A percentile compares a stretch with the other conserved stretches of the same genome.
phyloP scores from a whole-genome alignment of 306 rosid species.

The Cajanus cajan region DNA sequence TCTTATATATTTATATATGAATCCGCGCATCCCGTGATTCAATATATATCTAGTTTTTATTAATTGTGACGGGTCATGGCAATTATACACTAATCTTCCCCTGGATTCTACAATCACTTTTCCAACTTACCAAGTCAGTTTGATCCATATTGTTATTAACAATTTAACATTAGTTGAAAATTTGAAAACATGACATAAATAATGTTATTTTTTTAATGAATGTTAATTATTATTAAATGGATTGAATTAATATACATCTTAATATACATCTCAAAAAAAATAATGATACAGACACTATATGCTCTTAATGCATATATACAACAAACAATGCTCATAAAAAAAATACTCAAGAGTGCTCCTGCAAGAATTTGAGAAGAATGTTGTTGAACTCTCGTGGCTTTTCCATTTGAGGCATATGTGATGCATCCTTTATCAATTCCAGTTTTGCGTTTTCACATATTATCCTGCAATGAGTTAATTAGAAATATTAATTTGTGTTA shows the following conservation, averaged over 20 bases:
- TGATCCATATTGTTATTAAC: background rate
- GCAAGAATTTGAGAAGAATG: conserved; percentile 53
- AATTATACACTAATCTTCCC: no score
- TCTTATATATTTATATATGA: no score
- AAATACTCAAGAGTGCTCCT: background rate
- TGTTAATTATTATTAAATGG: background rate
- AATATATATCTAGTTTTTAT: no score
- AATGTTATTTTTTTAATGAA: background rate
- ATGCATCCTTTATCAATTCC: conserved; percentile 68
- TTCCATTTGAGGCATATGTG: conserved; percentile 80
- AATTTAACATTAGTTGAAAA: background rate
- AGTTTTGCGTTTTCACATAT: conserved; percentile 54
- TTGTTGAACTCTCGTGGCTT: conserved; percentile 60
- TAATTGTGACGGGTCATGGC: no score
- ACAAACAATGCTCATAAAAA: background rate
- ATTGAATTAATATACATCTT: background rate
- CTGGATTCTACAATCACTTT: background rate
- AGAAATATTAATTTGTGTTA: background rate
- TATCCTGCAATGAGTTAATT: conserved; percentile 46
- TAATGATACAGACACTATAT: background rate
- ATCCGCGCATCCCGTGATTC: no score
- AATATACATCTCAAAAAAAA: background rate
- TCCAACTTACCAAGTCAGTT: background rate
- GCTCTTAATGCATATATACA: background rate
- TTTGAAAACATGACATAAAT: background rate